phyloP scores from a whole-genome alignment of 2,329 filamentous ascomycete species.

The Verticillium nonalfalfae region DNA sequence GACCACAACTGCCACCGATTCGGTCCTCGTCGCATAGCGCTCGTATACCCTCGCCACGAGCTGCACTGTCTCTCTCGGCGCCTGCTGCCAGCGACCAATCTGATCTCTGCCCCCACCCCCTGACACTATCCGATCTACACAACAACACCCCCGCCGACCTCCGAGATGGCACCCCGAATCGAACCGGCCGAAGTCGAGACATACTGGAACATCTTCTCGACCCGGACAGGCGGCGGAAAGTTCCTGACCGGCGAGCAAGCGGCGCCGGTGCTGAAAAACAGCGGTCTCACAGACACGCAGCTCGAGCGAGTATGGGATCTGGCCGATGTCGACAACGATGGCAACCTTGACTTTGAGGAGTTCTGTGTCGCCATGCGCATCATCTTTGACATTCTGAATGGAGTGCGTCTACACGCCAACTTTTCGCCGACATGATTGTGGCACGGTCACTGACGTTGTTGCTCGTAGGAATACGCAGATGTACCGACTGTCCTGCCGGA shows the following conservation, averaged over 20 bases:
- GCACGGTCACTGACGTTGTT: background rate
- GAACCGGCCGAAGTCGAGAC: conserved; percentile 58
- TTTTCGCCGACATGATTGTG: conserved; percentile 8
- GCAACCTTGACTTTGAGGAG: conserved; percentile 97
- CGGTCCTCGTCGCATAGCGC: background rate
- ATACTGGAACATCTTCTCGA: conserved; percentile 60
- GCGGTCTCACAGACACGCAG: conserved; percentile 61
- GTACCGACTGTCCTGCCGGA: conserved; percentile 84
- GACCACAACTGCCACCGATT: no score
- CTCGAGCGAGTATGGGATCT: conserved; percentile 98
- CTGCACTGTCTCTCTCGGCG: background rate
- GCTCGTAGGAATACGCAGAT: conserved; percentile 70
- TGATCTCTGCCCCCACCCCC: background rate
- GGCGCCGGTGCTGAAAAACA: conserved; percentile 58
- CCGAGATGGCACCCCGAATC: conserved; percentile 52
- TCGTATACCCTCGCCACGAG: background rate
- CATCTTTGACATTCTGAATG: conserved; percentile 96
- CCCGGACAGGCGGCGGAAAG: conserved; percentile 53
- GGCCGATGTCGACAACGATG: conserved; percentile 94
- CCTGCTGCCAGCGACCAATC: background rate
- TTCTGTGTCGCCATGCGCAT: conserved; percentile 98
- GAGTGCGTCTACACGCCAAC: conserved; percentile 48
- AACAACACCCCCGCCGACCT: background rate
- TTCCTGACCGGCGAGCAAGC: conserved; percentile 56
- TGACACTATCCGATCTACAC: background rate